Evolutionary conservation across 2,329 filamentous ascomycete species (phyloP).

Genomic region (Hypocreales sp.): DNA sequence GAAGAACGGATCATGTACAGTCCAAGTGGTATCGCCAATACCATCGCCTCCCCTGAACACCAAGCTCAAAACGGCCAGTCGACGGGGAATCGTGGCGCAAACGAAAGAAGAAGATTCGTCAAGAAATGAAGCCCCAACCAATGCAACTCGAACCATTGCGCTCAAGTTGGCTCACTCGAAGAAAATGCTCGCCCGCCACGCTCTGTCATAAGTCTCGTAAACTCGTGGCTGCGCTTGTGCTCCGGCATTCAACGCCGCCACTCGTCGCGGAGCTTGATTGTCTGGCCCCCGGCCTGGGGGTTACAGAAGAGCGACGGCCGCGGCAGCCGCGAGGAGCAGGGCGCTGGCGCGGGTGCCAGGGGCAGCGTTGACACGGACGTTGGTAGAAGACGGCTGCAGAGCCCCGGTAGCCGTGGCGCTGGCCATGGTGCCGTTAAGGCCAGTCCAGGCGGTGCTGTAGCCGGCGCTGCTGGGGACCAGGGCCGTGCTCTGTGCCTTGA

Average conservation of each 20-base stretch:
- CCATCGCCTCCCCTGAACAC: slow-evolving; percentile 6
- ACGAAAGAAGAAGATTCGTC: too few relatives aligned
- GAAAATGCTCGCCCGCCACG: slow-evolving; percentile 2
- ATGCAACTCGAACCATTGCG: slow-evolving; percentile 9
- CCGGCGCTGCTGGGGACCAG: too few relatives aligned
- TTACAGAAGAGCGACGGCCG: slow-evolving; percentile 20
- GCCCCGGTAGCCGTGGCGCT: slow-evolving; percentile 11
- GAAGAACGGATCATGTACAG: slow-evolving; percentile 6
- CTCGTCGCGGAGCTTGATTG: slow-evolving; percentile 7
- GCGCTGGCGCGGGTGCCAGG: slow-evolving; percentile 17
- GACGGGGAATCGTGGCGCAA: too few relatives aligned
- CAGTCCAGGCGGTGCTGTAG: too few relatives aligned
- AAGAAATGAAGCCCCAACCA: too few relatives aligned
- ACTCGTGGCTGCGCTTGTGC: slow-evolving; percentile 15
- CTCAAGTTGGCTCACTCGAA: too few relatives aligned
- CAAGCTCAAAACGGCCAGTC: too few relatives aligned
- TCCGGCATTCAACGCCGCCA: slow-evolving; percentile 8
- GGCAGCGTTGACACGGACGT: slow-evolving; percentile 12
- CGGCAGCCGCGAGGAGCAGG: slow-evolving; percentile 20
- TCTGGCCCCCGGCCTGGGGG: background rate
- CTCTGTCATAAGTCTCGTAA: slow-evolving; percentile 16
- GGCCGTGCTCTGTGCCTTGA: too few relatives aligned
- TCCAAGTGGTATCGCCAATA: slow-evolving; percentile 1
- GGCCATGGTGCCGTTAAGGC: slow-evolving; percentile 16
- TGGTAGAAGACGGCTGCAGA: slow-evolving; percentile 3